Evolutionary conservation across 352 stramenopile genomes (phyloP).

Genomic region (Phytophthora hibernalis): DNA sequence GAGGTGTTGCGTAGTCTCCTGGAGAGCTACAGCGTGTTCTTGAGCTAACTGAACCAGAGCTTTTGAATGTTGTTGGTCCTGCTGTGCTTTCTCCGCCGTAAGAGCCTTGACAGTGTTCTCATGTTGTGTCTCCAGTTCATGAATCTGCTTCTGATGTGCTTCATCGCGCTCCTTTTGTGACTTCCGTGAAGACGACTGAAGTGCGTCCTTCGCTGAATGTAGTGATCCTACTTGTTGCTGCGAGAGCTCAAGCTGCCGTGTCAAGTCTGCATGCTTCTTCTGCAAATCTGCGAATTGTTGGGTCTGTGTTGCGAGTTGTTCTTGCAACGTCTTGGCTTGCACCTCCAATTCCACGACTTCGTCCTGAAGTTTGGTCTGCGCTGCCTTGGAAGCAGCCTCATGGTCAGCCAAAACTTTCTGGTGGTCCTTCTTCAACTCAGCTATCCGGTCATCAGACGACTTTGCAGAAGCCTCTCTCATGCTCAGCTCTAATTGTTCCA

Average conservation of each 20-base stretch:
- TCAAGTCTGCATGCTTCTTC: constrained; percentile 30
- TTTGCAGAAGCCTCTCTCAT: constrained; percentile 22
- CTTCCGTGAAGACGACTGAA: constrained; percentile 39
- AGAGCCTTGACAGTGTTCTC: constrained; percentile 29
- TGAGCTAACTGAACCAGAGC: constrained; percentile 23
- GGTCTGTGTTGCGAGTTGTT: constrained; percentile 17
- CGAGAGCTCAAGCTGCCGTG: constrained; percentile 24
- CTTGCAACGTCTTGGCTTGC: constrained; percentile 33
- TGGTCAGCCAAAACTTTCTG: constrained; percentile 24
- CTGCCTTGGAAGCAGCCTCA: constrained; percentile 24
- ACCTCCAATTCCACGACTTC: constrained; percentile 24
- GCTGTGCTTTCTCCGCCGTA: constrained; percentile 31
- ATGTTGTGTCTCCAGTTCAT: constrained; percentile 37
- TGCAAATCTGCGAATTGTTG: constrained; percentile 24
- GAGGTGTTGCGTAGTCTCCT: constrained; percentile 17
- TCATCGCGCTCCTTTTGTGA: constrained; percentile 55
- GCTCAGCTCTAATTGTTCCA: constrained; percentile 27
- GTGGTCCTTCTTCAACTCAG: constrained; percentile 36
- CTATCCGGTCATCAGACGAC: constrained; percentile 35
- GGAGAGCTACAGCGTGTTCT: constrained; percentile 27
- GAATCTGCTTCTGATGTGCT: constrained; percentile 44
- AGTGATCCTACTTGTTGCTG: constrained; percentile 41
- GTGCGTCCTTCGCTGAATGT: constrained; percentile 38
- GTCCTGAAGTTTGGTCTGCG: constrained; percentile 17
- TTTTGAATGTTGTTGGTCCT: constrained; percentile 30